A percentile compares a stretch with the other conserved stretches of the same genome.
These are phyloP conservation scores for Purshia tridentata DNA, from an alignment of 306 rosid species.

Conservation along the genomic window DNA sequence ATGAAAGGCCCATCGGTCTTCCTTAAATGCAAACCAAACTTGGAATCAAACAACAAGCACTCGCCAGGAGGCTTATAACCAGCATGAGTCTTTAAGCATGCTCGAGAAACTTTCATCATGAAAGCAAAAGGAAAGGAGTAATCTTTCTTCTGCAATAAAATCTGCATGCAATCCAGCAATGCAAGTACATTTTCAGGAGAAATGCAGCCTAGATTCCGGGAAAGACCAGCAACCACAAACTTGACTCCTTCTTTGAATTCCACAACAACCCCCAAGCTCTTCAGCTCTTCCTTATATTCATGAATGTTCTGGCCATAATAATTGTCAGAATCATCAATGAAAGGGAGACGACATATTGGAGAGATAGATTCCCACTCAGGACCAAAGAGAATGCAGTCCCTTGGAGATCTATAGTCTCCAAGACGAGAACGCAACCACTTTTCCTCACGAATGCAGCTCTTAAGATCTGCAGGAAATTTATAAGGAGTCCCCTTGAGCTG, in stretches of 20 bases:
- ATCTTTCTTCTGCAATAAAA: conserved; percentile 9
- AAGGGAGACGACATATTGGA: conserved; percentile 60
- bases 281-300: conserved; percentile 51
- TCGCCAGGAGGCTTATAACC: conserved; percentile 53
- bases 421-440: conserved; percentile 61
- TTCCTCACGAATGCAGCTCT: conserved; percentile 5
- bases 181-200: conserved; percentile 42
- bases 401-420: conserved; percentile 46
- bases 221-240: conserved; percentile 39
- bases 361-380: conserved; percentile 61
- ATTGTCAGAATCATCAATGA: conserved; percentile 52
- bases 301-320: conserved; percentile 45
- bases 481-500: conserved; percentile 20
- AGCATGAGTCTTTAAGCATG: conserved; percentile 64
- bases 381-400: conserved; percentile 56
- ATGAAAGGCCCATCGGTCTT: conserved; percentile 67
- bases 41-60: conserved; percentile 49
- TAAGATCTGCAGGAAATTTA: conserved; percentile 34
- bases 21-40: conserved; percentile 40
- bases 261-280: conserved; percentile 50
- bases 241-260: conserved; percentile 47
- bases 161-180: conserved; percentile 50
- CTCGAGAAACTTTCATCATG: conserved; percentile 31
- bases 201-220: conserved; percentile 35
- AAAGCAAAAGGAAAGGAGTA: conserved; percentile 31